These are phyloP conservation scores for Umbilicus rupestris DNA, from an alignment of 164 flowering plant genomes.

Conservation along the genomic window DNA sequence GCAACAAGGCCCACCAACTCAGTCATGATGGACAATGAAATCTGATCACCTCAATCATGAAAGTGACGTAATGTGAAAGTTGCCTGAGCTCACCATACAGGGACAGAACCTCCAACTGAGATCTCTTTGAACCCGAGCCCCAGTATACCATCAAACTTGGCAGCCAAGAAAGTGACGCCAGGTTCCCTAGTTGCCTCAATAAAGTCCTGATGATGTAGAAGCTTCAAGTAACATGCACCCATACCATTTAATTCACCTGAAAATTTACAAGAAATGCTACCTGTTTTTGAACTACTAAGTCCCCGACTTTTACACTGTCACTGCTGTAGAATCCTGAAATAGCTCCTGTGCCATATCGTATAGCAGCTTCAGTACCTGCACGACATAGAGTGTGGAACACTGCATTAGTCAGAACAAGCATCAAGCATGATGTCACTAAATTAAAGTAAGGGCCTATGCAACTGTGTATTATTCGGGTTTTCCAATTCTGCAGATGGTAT, in stretches of 20 bases:
- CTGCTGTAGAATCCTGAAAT: conserved; percentile 36
- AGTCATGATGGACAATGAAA: neutral
- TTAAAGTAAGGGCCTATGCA: neutral
- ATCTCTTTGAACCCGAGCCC: conserved; percentile 49
- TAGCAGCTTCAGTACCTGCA: conserved; percentile 31
- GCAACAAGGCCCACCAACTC: neutral
- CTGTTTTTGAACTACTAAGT: conserved; percentile 29
- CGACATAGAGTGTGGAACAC: neutral
- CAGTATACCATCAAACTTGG: conserved; percentile 44
- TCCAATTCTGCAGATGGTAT: neutral
- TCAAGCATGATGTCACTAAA: neutral
- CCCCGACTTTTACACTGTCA: conserved; percentile 32
- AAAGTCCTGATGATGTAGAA: conserved; percentile 22
- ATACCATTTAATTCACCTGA: neutral
- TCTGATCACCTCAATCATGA: neutral
- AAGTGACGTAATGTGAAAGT: neutral
- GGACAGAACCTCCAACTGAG: conserved; percentile 36
- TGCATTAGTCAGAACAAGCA: neutral
- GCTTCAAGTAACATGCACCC: neutral
- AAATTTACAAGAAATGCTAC: conserved; percentile 11
- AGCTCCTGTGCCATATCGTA: conserved; percentile 34
- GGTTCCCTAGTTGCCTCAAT: conserved; percentile 45
- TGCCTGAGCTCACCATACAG: conserved; percentile 30
- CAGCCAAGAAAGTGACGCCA: conserved; percentile 33
- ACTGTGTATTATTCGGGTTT: neutral